Conservation (phyloP, 192 early-diverging fungal species). For the Haplosporangium gracile region DNA sequence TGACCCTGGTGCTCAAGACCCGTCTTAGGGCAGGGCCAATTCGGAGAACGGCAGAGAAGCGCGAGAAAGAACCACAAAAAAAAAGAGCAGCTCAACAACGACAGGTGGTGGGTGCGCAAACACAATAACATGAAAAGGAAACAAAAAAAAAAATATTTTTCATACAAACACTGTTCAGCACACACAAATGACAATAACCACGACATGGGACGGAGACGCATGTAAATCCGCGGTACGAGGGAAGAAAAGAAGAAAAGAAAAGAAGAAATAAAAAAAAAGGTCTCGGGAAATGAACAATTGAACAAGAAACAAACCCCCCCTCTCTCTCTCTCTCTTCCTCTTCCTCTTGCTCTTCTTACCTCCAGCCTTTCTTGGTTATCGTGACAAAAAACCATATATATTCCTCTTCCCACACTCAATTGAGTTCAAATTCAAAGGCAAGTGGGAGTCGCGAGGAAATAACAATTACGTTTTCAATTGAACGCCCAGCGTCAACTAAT, state of each 20-base stretch:
- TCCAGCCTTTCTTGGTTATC: no score
- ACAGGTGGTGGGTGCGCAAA: conserved; percentile 28
- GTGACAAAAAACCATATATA: no score
- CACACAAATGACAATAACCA: background rate
- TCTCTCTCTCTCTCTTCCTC: no score
- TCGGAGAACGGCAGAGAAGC: background rate
- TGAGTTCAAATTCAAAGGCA: no score
- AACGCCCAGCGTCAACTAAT: no score
- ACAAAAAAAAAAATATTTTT: background rate
- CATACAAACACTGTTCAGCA: background rate
- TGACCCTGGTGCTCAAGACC: background rate
- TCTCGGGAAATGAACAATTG: no score
- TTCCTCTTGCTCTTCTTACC: background rate
- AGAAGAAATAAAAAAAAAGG: no score
- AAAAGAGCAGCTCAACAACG: conserved; percentile 7
- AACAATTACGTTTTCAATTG: no score
- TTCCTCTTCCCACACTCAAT: no score
- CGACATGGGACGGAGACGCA: background rate
- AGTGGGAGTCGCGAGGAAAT: no score
- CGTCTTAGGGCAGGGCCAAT: background rate
- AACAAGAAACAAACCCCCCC: no score
- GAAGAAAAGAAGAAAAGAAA: background rate
- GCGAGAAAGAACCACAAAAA: background rate
- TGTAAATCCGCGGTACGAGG: background rate
- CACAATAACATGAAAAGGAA: background rate